Percentiles rank a stretch among this genome's conserved stretches.
Conservation (phyloP, 129 eudicot species). For the Pulicaria dysenterica region DNA sequence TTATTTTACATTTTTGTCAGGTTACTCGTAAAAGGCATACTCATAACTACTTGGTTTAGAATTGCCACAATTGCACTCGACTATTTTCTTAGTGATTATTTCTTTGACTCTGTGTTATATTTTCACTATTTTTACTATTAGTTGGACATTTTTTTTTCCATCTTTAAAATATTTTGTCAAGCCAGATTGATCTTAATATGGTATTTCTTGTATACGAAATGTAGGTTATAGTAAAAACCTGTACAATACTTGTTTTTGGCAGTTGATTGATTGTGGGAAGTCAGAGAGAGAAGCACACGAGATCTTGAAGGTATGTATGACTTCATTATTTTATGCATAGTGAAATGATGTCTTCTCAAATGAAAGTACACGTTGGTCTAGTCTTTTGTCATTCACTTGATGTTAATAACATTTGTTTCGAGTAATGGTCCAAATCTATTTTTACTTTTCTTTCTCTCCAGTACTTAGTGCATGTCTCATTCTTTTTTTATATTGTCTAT, state of each 20-base stretch:
- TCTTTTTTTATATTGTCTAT: constrained; percentile 19
- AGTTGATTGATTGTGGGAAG: constrained; percentile 60
- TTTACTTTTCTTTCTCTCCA: neutral
- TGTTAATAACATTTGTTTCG: neutral
- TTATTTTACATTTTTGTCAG: no score
- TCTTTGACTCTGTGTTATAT: neutral
- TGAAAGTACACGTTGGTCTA: no score
- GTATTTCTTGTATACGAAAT: constrained; percentile 21
- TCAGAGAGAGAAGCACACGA: constrained; percentile 66
- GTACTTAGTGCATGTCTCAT: constrained; percentile 1
- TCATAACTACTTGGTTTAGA: no score
- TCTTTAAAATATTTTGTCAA: no score
- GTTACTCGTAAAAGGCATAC: no score
- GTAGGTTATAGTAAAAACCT: constrained; percentile 69
- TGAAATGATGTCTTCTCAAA: neutral
- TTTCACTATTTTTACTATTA: neutral
- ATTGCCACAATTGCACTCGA: no score
- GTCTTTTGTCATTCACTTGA: neutral
- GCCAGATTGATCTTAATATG: neutral
- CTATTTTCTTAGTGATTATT: neutral
- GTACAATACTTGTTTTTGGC: constrained; percentile 73
- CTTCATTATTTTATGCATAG: neutral
- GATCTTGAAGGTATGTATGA: constrained; percentile 56
- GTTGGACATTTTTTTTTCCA: no score
- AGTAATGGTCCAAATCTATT: neutral